phyloP scores from a whole-genome alignment of 495 filamentous ascomycete species.

The Parathielavia appendiculata region DNA sequence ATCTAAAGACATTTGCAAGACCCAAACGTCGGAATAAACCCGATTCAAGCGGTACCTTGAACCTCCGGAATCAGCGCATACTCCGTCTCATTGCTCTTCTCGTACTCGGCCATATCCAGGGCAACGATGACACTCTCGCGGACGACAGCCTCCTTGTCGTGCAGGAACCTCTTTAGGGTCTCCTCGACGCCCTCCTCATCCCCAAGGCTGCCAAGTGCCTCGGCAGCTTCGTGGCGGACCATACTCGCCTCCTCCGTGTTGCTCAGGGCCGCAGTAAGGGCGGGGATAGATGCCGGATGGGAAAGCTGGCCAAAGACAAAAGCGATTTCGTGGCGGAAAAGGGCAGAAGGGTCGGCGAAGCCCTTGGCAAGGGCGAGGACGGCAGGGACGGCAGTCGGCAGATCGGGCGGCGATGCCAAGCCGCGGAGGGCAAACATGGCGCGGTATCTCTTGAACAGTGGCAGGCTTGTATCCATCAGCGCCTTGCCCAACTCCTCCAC shows the following conservation, averaged over 20 bases:
- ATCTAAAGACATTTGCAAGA: constrained; percentile 18
- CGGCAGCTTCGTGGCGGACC: constrained; percentile 96
- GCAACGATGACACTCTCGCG: constrained; percentile 92
- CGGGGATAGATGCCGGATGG: constrained; percentile 92
- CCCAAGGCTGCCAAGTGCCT: constrained; percentile 92
- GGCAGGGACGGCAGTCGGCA: constrained; percentile 78
- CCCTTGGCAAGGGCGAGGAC: constrained; percentile 82
- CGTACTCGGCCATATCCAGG: constrained; percentile 95
- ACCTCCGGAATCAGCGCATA: constrained; percentile 81
- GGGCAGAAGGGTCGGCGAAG: constrained; percentile 76
- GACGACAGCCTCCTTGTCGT: constrained; percentile 89
- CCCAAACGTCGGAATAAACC: constrained; percentile 19
- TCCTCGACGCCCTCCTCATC: constrained; percentile 91
- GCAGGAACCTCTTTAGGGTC: constrained; percentile 71
- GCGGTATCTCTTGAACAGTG: constrained; percentile 88
- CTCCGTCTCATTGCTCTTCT: constrained; percentile 80
- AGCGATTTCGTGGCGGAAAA: constrained; percentile 97
- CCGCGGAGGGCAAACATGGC: constrained; percentile 97
- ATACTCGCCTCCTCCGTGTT: constrained; percentile 80
- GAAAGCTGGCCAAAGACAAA: constrained; percentile 97
- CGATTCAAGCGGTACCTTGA: constrained; percentile 32
- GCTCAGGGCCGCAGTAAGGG: constrained; percentile 70
- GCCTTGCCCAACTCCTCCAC: constrained; percentile 70
- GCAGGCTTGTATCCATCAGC: constrained; percentile 69
- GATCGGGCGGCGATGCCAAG: constrained; percentile 83